phyloP scores from a whole-genome alignment of 1,139 yeast species.

The Citeromyces siamensis region DNA sequence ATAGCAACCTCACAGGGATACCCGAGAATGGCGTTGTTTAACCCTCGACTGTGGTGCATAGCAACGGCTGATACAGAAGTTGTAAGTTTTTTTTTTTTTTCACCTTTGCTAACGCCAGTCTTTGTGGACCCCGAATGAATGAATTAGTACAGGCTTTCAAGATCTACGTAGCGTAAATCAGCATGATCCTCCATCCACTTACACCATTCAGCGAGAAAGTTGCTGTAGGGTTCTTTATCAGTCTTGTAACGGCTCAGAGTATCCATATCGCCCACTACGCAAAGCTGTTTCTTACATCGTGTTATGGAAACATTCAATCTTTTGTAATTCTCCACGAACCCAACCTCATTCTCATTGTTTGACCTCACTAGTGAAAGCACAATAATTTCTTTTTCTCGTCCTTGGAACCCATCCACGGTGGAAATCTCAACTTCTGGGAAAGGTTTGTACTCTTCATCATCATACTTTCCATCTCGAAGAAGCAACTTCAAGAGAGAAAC shows the following conservation, averaged over 20 bases:
- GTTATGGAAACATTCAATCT: conserved; percentile 87
- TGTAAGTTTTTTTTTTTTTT: neutral
- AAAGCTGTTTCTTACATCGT: conserved; percentile 75
- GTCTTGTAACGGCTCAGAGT: conserved; percentile 27
- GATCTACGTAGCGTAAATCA: conserved; percentile 45
- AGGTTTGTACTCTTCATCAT: neutral
- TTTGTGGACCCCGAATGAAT: neutral
- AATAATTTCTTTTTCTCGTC: conserved; percentile 87
- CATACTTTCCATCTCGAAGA: conserved; percentile 6
- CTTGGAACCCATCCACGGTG: conserved; percentile 90
- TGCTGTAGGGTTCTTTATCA: conserved; percentile 14
- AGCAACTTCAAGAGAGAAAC: conserved; percentile 44
- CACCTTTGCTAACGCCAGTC: conserved; percentile 8
- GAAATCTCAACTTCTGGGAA: conserved; percentile 62
- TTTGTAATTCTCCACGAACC: conserved; percentile 61
- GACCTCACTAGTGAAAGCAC: conserved; percentile 82
- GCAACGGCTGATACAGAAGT: conserved; percentile 69
- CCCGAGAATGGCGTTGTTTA: conserved; percentile 59
- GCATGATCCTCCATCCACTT: conserved; percentile 56
- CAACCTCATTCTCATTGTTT: conserved; percentile 52
- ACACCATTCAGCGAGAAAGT: conserved; percentile 55
- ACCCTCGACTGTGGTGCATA: conserved; percentile 65
- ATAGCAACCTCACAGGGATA: conserved; percentile 19
- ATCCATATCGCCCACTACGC: conserved; percentile 80
- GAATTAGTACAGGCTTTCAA: conserved; percentile 13